These are phyloP conservation scores for Botrytis byssoidea DNA, from an alignment of 2,329 filamentous ascomycete species.

Conservation along the genomic window DNA sequence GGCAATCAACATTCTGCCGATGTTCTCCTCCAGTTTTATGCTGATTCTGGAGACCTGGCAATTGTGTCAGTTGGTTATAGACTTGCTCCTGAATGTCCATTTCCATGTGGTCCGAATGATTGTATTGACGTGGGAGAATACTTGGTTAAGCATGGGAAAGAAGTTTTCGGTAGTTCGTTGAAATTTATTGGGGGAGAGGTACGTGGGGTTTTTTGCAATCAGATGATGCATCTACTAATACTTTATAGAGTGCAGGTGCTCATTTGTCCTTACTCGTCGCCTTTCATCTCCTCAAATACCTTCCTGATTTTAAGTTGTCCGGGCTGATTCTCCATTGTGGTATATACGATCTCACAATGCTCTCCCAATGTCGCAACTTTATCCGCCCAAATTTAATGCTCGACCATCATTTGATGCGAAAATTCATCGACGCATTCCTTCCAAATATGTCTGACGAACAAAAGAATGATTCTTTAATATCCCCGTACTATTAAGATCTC, in stretches of 20 bases:
- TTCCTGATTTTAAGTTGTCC: slow-evolving; percentile 44
- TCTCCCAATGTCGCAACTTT: slow-evolving; percentile 41
- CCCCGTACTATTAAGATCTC: slow-evolving; percentile 51
- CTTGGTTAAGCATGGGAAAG: slow-evolving; percentile 48
- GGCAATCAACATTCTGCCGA: slow-evolving; percentile 38
- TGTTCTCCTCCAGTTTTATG: slow-evolving; percentile 48
- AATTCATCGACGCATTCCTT: slow-evolving; percentile 47
- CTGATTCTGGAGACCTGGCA: slow-evolving; percentile 48
- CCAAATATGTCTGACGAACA: slow-evolving; percentile 45
- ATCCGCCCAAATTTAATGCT: slow-evolving; percentile 40
- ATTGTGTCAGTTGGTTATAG: slow-evolving; percentile 58
- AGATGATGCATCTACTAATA: slow-evolving; percentile 5
- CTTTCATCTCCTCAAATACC: slow-evolving; percentile 46
- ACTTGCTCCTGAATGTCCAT: slow-evolving; percentile 58
- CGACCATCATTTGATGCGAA: slow-evolving; percentile 46
- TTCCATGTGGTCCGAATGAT: slow-evolving; percentile 54
- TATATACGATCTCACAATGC: slow-evolving; percentile 48
- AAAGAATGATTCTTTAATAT: slow-evolving; percentile 46
- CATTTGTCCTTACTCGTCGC: slow-evolving; percentile 49
- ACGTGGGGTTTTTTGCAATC: slow-evolving; percentile 14
- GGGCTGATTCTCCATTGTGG: slow-evolving; percentile 55
- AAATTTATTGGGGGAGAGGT: slow-evolving; percentile 48
- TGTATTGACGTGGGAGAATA: slow-evolving; percentile 56
- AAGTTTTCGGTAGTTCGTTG: slow-evolving; percentile 44
- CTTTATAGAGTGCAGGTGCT: slow-evolving; percentile 48